Conservation (phyloP, 2,329 filamentous ascomycete species). For the Setomelanomma holmii region DNA sequence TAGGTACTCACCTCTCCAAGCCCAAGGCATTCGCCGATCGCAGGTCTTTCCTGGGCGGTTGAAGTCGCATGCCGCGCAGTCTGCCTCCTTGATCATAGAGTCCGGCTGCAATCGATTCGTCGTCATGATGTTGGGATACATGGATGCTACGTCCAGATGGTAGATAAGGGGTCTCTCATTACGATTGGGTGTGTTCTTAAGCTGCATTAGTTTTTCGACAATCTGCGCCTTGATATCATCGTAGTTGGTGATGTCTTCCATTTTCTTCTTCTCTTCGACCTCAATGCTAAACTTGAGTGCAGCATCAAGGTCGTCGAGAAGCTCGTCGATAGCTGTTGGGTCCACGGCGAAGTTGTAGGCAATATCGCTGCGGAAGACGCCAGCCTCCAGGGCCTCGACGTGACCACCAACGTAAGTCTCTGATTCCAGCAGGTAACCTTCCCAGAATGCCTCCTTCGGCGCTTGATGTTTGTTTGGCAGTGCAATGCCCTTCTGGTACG, state of each 20-base stretch:
- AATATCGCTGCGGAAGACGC: constrained; percentile 95
- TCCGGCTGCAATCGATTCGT: constrained; percentile 97
- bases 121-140: constrained; percentile 99
- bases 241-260: constrained; percentile 60
- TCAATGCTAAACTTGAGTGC: constrained; percentile 81
- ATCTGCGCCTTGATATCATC: constrained; percentile 81
- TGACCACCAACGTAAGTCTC: constrained; percentile 98
- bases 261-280: constrained; percentile 60
- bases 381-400: constrained; percentile 98
- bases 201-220: constrained; percentile 68
- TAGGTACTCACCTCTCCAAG: constrained; percentile 97
- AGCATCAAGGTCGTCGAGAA: constrained; percentile 83
- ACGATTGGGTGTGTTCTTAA: constrained; percentile 85
- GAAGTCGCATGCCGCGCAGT: constrained; percentile 97
- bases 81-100: constrained; percentile 97
- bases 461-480: constrained; percentile 95
- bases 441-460: constrained; percentile 92
- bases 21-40: constrained; percentile 92
- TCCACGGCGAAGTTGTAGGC: constrained; percentile 95
- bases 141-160: constrained; percentile 96
- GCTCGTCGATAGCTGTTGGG: constrained; percentile 84
- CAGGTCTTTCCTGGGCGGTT: constrained; percentile 97
- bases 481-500: constrained; percentile 89
- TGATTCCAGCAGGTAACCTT: constrained; percentile 93
- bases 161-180: constrained; percentile 91